Evolutionary conservation across 2,329 filamentous ascomycete genomes (phyloP), one percentile per base, ranked within the genome.

Genomic region (Coleophoma crateriformis): DNA sequence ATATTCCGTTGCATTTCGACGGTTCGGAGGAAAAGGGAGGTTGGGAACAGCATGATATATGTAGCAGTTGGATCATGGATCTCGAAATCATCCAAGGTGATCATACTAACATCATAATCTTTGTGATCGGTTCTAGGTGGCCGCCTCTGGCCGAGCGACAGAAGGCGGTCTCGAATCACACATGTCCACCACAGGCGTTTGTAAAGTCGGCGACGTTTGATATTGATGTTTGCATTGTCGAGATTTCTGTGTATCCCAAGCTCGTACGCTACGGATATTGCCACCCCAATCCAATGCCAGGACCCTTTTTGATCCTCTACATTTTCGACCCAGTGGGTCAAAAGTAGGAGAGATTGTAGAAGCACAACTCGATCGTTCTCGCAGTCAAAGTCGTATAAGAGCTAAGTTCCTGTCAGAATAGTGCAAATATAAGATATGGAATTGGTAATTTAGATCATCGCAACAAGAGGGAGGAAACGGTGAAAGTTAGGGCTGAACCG

Each of bases 201-300:
- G 86, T 89, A 95, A 47, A 95, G 73, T 61, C 83, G 87, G 63
- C 88, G 85, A 61, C 87, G 85, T 50, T 81, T 76, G 6, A 72
- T 67, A 40, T 86, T 78, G 78, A 95, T 87, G 58, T 80, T 83
- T 10, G 87, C 89, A 51, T 83, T 85, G 17, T 32, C 33, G 7
- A 89, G 89, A 60, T 95, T 88, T 55, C 90, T 87, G 67, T 96
- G 89, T 15, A 96, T 76, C 11, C 90, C 90, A 57, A 96, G 95
- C 12, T 89, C 95, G 67, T 95, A 88, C 45, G 90, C 90, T 46
- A 95, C 74, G 12, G 90, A 95, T 52, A 95, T 87, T 45, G 90
- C 90, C 40, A 95, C 88, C 20, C 90, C 91, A 87, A 96, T 94
- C 90, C 90, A 96, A 64, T 96, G 90, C 87, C 91, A 95, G 38